A percentile compares a stretch with the other conserved stretches of the same genome.
Evolutionary conservation across 2,329 filamentous ascomycete genomes (phyloP).

Genomic region (Nemania sp.): DNA sequence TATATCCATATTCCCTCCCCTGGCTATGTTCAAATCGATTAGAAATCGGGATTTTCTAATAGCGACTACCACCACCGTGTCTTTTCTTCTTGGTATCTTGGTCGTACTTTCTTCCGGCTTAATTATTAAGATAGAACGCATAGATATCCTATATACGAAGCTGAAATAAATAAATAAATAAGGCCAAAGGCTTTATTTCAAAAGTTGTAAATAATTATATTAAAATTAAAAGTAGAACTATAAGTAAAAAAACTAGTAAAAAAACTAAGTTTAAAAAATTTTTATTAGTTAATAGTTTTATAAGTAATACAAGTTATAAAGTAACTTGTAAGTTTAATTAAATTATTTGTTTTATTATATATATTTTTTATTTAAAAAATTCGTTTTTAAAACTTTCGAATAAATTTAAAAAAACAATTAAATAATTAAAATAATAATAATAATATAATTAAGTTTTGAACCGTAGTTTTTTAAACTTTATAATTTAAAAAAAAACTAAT

Average conservation of each 20-base stretch:
- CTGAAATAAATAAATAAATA: not conserved
- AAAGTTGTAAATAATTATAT: not conserved
- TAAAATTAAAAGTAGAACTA: not conserved
- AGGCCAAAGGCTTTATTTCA: no score
- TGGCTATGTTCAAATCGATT: not conserved
- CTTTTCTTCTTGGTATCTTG: not conserved
- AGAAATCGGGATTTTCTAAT: not conserved
- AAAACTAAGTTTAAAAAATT: not conserved
- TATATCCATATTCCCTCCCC: not conserved
- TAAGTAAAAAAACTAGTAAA: not conserved
- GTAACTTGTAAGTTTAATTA: not conserved
- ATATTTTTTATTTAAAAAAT: not conserved
- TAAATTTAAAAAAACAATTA: not conserved
- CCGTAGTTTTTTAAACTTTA: not conserved
- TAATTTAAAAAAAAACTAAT: not conserved
- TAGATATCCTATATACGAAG: not conserved
- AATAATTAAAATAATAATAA: not conserved
- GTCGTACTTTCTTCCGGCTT: slow-evolving; percentile 2
- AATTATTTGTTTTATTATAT: not conserved
- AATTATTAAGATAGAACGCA: not conserved
- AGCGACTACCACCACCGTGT: not conserved
- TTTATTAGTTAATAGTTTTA: no score
- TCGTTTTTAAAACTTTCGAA: not conserved
- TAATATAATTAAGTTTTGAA: not conserved
- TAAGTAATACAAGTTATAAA: not conserved